Base-by-base conservation (phyloP, 2,329 filamentous ascomycete species). In the Alternaria postmessia region DNA sequence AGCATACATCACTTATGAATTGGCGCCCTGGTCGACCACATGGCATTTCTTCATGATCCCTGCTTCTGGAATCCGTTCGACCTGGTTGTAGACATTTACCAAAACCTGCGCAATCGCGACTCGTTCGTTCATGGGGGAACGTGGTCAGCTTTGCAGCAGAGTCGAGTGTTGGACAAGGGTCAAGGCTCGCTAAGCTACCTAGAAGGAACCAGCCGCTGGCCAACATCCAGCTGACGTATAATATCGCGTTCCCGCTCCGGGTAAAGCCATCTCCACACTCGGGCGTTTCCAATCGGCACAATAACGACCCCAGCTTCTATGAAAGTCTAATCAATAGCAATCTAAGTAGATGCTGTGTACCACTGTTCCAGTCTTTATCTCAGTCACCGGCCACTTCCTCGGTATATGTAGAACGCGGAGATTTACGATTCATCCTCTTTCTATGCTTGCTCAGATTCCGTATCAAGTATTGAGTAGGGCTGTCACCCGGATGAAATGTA, bases 281-380 rank as follows among this genome's bases (percentile, higher is more conserved):
- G 63, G 68, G 58, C 52, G 49, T 52, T 66, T 61, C 70, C 65
- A 72, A 72, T 71, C 62, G 66, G 68, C 63, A 68, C 56, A 51
- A 63, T 36, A 38, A 22, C 52, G 55, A 61, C 54, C 60, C 62
- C 53, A 68, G 64, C 59, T 51, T 60, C 59, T 62, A 63, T 66
- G 62, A 56, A 48, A 55, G 57, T 58, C 62, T 70, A 74, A 76
- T 74, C 62, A 74, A 75, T 48, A 47, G 60, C 62, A 76, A 75
- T 75, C 43, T 75, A 75, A 59, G 62, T 70, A 73, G 54, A 66
- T 70, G 63, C 55, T 64, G 63, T 68, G 57, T 65, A 67, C 64
- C 53, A 54, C 47, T 60, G 47, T 59, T 65, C 67, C 61, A 66
- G 61, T 66, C 51, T 64, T 52, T 26, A 47, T 63, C 51, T 57